Percentiles rank a stretch among this genome's conserved stretches.
Conservation (phyloP, 176 grass and related monocot genomes). For the Cenchrus americanus region DNA sequence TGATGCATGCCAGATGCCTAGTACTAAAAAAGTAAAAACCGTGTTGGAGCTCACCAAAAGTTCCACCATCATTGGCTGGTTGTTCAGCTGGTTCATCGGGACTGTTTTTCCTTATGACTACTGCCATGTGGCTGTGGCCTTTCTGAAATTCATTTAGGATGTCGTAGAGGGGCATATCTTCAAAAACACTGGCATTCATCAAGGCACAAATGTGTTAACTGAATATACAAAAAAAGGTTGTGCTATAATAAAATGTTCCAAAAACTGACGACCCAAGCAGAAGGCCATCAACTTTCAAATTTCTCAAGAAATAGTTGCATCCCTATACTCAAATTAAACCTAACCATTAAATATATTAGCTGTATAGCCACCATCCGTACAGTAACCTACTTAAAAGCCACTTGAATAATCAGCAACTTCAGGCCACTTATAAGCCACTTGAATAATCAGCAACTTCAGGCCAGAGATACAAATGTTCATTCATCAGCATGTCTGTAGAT, state of each 20-base stretch:
- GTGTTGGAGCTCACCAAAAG: conserved; percentile 32
- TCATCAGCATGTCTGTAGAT: neutral
- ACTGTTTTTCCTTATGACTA: conserved; percentile 66
- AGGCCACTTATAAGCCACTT: neutral
- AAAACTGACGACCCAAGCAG: neutral
- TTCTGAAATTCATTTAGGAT: conserved; percentile 99
- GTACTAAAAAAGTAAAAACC: neutral
- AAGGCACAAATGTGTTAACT: conserved; percentile 30
- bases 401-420: neutral
- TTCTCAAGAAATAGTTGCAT: neutral
- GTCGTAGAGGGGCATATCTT: conserved; percentile 95
- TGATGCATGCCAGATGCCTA: neutral
- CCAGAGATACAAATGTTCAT: neutral
- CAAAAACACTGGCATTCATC: conserved; percentile 63
- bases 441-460: neutral
- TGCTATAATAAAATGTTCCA: neutral
- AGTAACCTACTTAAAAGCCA: neutral
- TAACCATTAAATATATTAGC: neutral
- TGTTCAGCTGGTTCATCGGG: conserved; percentile 23
- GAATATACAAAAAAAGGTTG: conserved; percentile 24
- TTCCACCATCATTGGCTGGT: conserved; percentile 44
- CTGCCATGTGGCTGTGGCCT: conserved; percentile 98
- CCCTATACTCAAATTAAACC: neutral
- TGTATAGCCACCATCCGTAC: neutral
- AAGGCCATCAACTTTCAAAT: neutral